Base-by-base conservation (phyloP, 164 flowering plant genomes). In the Akebia trifoliata region DNA sequence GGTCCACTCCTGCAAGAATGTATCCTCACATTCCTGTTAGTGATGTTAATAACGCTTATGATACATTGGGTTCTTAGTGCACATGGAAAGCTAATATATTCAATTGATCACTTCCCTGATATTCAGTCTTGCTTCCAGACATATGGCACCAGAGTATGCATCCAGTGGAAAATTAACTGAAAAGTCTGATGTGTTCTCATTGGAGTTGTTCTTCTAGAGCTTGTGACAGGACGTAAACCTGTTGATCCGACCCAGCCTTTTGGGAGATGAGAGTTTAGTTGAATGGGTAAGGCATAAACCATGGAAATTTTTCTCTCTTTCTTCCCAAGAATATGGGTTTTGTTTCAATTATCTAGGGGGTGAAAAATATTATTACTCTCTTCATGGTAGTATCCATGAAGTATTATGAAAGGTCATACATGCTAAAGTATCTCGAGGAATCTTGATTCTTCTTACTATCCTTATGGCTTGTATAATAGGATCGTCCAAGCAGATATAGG, bases 71-170 rank as follows among this genome's bases (percentile, higher is more conserved):
- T 37, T 34, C 17, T n/a, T 22, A 37, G 32, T 4, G 21, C 26
- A 11, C 36, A 15, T 2, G 4, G 25, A 24, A 14, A 9, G 24
- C 30, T 46, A 40, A 40, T 64, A 12, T 37, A 29, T 45, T 53
- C 43, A 57, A 8, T 11, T 21, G 26, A 36, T 15, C 54, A 18
- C 11, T 38, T 59, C 24, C 18, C 25, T 30, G 28, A 60, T 55
- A 15, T 40, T 25, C 3, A 6, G n/a, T 48, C 61, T 56, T 49
- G 28, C 52, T 58, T 69, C 43, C 76, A 83, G 89, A 72, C 83
- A 85, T 56, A 47, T 87, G 81, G 95, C 89, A 45, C 95, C 91
- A 31, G 95, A 84, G 65, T 87, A 85, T 64, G 91, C 89, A 49
- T 64, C 84, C 12, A 87, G 85, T 64, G 91, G 95, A n/a, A 84